A percentile compares a stretch with the other conserved stretches of the same genome.
Conservation (phyloP, 179 eudicot genomes). For the Gypsophila paniculata region DNA sequence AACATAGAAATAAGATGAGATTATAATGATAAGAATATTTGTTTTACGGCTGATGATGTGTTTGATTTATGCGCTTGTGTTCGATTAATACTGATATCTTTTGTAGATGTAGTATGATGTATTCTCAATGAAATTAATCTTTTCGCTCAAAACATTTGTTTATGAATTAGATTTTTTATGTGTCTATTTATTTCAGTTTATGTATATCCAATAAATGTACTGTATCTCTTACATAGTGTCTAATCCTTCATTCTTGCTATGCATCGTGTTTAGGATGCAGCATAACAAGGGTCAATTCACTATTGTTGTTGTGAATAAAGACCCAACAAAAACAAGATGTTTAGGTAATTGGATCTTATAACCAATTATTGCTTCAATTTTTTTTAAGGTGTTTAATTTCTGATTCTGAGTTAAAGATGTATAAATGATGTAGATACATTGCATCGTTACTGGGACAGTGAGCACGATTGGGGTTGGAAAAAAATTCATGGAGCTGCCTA, state of each 20-base stretch:
- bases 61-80: too few relatives aligned
- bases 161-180: too few relatives aligned
- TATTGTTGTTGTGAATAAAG: slow-evolving; percentile 81
- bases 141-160: too few relatives aligned
- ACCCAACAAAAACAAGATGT: slow-evolving; percentile 72
- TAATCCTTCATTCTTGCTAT: background rate
- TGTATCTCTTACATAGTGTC: too few relatives aligned
- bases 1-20: too few relatives aligned
- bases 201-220: too few relatives aligned
- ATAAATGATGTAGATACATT: slow-evolving; percentile 54
- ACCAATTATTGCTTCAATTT: background rate
- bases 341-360: slow-evolving; percentile 48
- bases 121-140: too few relatives aligned
- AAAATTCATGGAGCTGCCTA: slow-evolving; percentile 84
- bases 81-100: too few relatives aligned
- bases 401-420: slow-evolving; percentile 18
- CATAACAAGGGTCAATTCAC: slow-evolving; percentile 80
- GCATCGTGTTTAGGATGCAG: slow-evolving; percentile 52
- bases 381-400: background rate
- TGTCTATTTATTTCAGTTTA: too few relatives aligned
- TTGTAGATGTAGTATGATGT: too few relatives aligned
- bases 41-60: too few relatives aligned
- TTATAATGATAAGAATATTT: too few relatives aligned
- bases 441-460: slow-evolving; percentile 90
- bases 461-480: slow-evolving; percentile 99